phyloP scores from a whole-genome alignment of 164 flowering plant genomes.

The Annona squamosa region DNA sequence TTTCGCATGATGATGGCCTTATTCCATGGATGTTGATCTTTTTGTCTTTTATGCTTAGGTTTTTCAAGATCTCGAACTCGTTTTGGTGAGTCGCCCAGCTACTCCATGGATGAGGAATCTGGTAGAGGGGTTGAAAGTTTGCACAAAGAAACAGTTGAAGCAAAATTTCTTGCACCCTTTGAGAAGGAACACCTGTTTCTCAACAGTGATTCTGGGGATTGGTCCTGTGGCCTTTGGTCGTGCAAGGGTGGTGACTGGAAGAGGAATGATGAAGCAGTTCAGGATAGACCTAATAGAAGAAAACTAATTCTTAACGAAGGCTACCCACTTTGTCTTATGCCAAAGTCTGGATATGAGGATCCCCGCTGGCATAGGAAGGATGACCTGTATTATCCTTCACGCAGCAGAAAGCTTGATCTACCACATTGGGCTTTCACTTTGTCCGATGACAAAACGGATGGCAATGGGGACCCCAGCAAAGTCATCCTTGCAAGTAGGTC shows the following conservation, averaged over 20 bases:
- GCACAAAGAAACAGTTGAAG: constrained; percentile 34
- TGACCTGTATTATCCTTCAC: constrained; percentile 70
- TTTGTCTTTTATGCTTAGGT: constrained; percentile 27
- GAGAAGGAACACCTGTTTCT: constrained; percentile 35
- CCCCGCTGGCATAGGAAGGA: constrained; percentile 79
- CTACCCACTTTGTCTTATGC: constrained; percentile 82
- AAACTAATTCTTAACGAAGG: constrained; percentile 85
- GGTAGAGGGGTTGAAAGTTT: constrained; percentile 24
- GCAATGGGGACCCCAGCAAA: constrained; percentile 1
- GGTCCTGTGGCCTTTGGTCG: constrained; percentile 73
- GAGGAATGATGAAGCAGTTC: constrained; percentile 66
- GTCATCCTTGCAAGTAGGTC: constrained; percentile 19
- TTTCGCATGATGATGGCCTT: no score
- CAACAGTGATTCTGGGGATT: constrained; percentile 35
- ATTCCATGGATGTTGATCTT: not conserved
- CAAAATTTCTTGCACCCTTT: constrained; percentile 19
- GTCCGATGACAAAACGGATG: constrained; percentile 63
- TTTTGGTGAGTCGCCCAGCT: constrained; percentile 24
- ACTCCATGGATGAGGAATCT: constrained; percentile 27
- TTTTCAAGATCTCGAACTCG: constrained; percentile 17
- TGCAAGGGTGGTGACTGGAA: constrained; percentile 98
- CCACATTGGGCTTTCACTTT: constrained; percentile 82
- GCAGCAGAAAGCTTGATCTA: constrained; percentile 65
- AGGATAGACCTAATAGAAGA: constrained; percentile 51
- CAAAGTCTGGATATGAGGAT: constrained; percentile 76